Evolutionary conservation across 176 grass and related monocot species (phyloP), one percentile per base, ranked within the genome.

Genomic region (Cenchrus purpureus): DNA sequence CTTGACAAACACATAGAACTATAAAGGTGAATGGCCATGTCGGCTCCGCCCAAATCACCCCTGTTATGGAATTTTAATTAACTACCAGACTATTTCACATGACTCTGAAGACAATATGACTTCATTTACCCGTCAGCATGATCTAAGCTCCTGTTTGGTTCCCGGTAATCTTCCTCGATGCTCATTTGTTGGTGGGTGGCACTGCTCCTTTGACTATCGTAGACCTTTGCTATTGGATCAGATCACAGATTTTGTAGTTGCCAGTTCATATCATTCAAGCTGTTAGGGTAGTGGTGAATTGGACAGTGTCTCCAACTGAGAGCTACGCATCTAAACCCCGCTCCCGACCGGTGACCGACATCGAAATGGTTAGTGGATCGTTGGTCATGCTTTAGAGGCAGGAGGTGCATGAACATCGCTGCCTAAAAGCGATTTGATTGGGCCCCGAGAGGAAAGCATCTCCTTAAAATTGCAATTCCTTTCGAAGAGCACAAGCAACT

Each of bases 191-290:
- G 83, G 83, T 81, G 71, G 71, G 20, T 40, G 52, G 11, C 3
- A 79, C 57, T 64, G 64, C 54, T 82, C 57, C 71, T 54, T 58
- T 81, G 88, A 86, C 63, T 77, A 70, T 3, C 6, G 44, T 13
- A 7, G 34, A 55, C 11, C 34, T 85, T 85, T 68, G 28, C 31
- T 34, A 28, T n/a, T 31, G 6, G 12, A 60, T 60, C 59, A 46
- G 45, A 46, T 9, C 40, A 56, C 31, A 48, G 15, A 66, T 63
- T 88, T 53, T 85, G n/a, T 81, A 76, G 82, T 69, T 81, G 71
- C 70, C 70, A 54, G 53, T 85, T 89, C 87, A 85, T 81, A 61
- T 85, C 62, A 70, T 74, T 68, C 60, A 73, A 80, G 50, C 25
- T 84, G 29, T 68, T 76, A 40, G 42, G 22, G n/a, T 44, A 57